phyloP scores from a whole-genome alignment of 768 basidiomycete species.

The Strobilomyces confusus region DNA sequence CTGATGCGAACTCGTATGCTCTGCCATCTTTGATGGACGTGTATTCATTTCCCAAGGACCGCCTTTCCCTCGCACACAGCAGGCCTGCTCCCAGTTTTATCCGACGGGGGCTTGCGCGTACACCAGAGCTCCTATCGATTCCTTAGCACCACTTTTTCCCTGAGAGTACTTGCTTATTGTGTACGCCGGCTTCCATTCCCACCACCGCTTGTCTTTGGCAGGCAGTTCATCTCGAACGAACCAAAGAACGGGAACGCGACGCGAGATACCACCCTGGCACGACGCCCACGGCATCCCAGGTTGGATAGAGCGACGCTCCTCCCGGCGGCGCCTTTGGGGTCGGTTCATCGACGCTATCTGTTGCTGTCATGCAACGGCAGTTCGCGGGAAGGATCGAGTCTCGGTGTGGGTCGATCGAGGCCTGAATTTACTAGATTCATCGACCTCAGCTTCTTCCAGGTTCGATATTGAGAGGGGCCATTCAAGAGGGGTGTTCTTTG shows the following conservation, averaged over 20 bases:
- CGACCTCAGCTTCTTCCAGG: not conserved
- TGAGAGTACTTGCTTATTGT: not conserved
- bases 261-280: not conserved
- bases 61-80: not conserved
- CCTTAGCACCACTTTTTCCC: not conserved
- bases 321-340: not conserved
- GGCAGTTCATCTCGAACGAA: constrained; percentile 6
- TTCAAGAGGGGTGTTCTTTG: not conserved
- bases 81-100: not conserved
- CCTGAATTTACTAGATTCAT: constrained; percentile 10
- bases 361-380: not conserved
- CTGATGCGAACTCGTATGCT: not conserved
- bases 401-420: constrained; percentile 5
- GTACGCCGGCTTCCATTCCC: constrained; percentile 9
- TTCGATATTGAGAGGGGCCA: constrained; percentile 3
- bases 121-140: not conserved
- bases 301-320: not conserved
- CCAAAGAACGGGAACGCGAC: constrained; percentile 1
- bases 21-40: not conserved
- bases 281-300: not conserved
- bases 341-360: not conserved
- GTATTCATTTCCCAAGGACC: not conserved
- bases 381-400: not conserved
- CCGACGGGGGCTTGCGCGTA: not conserved
- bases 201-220: constrained; percentile 7